These are phyloP conservation scores for Cyclostephanos invisitatus DNA, from an alignment of 108 stramenopile species.

Conservation along the genomic window DNA sequence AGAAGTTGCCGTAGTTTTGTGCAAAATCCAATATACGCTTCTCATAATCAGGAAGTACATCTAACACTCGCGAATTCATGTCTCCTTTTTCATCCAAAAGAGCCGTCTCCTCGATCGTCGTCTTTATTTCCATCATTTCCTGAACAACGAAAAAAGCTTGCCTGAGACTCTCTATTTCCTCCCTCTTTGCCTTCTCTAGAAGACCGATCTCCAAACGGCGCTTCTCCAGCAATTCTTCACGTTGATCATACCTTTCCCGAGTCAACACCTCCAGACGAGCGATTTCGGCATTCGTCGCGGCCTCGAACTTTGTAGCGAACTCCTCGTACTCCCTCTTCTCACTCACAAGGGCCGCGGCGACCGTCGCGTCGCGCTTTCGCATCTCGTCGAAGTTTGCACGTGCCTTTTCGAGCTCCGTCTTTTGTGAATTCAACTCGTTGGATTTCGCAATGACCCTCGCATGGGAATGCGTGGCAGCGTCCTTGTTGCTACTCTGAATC, in stretches of 20 bases:
- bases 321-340: constrained; percentile 35
- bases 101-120: constrained; percentile 21
- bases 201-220: constrained; percentile 37
- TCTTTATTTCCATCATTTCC: constrained; percentile 27
- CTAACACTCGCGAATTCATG: not conserved
- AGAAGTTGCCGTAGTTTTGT: not conserved
- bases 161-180: constrained; percentile 25
- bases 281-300: constrained; percentile 37
- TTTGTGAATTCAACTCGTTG: constrained; percentile 26
- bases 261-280: constrained; percentile 32
- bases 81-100: constrained; percentile 26
- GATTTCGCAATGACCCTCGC: constrained; percentile 8
- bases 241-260: constrained; percentile 28
- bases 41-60: constrained; percentile 13
- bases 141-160: constrained; percentile 9
- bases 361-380: constrained; percentile 9
- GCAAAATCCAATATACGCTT: constrained; percentile 5
- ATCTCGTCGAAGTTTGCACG: constrained; percentile 18
- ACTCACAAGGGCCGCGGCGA: constrained; percentile 7
- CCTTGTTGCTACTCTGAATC: constrained; percentile 7
- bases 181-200: constrained; percentile 24
- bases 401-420: constrained; percentile 18
- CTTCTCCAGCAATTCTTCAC: constrained; percentile 31
- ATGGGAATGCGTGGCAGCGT: constrained; percentile 7
- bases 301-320: constrained; percentile 35